Percentiles rank a stretch among this genome's conserved stretches.
Conservation (phyloP, 2,329 filamentous ascomycete genomes). For the Akanthomyces uredinophilus region DNA sequence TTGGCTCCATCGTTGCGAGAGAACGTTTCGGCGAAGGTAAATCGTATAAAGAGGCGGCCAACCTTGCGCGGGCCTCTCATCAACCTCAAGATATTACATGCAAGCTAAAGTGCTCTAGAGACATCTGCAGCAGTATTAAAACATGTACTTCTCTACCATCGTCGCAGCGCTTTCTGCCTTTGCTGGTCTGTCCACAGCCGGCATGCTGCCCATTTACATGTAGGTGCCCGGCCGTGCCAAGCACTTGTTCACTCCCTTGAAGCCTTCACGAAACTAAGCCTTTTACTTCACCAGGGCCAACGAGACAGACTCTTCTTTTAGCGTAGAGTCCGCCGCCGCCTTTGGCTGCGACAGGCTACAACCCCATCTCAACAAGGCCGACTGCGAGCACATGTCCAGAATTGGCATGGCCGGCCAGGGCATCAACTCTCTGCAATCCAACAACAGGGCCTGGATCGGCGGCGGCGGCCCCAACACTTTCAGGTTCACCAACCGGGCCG, state of each 20-base stretch:
- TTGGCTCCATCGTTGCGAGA: no score
- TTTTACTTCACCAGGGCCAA: background rate
- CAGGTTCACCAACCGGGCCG: constrained; percentile 24
- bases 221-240: no score
- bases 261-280: background rate
- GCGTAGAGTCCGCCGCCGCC: background rate
- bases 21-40: no score
- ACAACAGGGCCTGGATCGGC: constrained; percentile 26
- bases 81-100: no score
- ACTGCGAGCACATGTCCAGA: constrained; percentile 24
- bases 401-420: constrained; percentile 24
- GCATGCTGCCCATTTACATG: background rate
- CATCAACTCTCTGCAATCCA: constrained; percentile 19
- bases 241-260: no score
- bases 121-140: background rate
- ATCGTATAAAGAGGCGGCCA: background rate
- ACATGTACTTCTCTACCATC: background rate
- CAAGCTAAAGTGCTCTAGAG: no score
- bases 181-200: background rate
- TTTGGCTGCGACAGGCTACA: constrained; percentile 16
- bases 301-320: background rate
- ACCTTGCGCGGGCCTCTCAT: no score
- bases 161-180: background rate
- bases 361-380: constrained; percentile 19
- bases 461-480: constrained; percentile 24